Base-by-base conservation (phyloP, 148 eudicot species). In the Simmondsia chinensis region DNA sequence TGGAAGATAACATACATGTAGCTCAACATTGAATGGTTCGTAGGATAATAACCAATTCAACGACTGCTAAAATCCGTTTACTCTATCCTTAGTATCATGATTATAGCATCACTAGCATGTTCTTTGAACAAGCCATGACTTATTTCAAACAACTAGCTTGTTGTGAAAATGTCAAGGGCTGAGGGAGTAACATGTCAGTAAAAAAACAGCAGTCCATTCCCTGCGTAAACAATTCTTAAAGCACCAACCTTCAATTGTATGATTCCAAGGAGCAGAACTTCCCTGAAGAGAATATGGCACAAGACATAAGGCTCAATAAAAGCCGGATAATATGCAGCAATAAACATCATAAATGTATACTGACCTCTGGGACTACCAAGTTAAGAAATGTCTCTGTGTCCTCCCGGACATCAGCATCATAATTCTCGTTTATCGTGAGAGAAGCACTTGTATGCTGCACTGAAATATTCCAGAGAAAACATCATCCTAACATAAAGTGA, bases 361-460 rank as follows among this genome's bases (percentile, higher is more conserved):
- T 23, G 17, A 84, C 97, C 95, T 89, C 97, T 22, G 97, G 97
- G 60, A 89, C 97, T 16, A 89, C 59, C 50, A 53, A 74, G 68
- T 79, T 85, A 38, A 89, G 91, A 49, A 89, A 89, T 40, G 95
- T 85, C 78, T 89, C 97, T 2, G 91, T 84, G 48, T 89, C 97
- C 27, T 72, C 72, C 50, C 80, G 83, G 49, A 89, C 97, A 76
- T 89, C 97, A 6, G 72, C 47, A 69, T 89, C 97, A 21, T 85
- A 89, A 42, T 89, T 89, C 60, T 89, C 97, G 46, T 89, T 89
- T 50, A 89, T 68, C 43, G 97, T 89, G 59, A 89, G 64, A 20
- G 97, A 89, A 65, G 97, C 97, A 82, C 97, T 89, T 12, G 97
- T 84, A 53, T 89, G 97, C 43, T 89, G 97, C 57, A 89, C 97